Evolutionary conservation across 1,284 basidiomycete species (phyloP).

Genomic region (Melampsora larici-populina): DNA sequence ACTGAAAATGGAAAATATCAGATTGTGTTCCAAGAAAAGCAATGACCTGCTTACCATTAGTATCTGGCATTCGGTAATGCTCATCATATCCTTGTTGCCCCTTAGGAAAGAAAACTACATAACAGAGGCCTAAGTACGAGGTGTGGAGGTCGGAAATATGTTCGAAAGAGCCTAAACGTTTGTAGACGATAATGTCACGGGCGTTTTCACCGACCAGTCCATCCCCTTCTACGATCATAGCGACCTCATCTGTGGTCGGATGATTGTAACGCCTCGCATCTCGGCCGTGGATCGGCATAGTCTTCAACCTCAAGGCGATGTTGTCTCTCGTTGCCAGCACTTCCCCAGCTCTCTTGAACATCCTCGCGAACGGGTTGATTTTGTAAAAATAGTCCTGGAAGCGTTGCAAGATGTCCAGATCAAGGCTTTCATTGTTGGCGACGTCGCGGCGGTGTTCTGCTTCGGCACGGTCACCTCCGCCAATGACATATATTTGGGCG

Average conservation of each 20-base stretch:
- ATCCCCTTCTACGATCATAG: not conserved
- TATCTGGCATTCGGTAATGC: not conserved
- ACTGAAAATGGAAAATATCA: not conserved
- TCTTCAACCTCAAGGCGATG: not conserved
- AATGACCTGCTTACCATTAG: not conserved
- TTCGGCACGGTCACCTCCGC: not conserved
- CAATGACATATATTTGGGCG: not conserved
- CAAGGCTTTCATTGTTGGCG: too few species aligned
- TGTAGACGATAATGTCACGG: not conserved
- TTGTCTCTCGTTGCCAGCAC: not conserved
- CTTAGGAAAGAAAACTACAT: constrained; percentile 7
- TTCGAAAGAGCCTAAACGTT: not conserved
- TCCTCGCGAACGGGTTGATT: not conserved
- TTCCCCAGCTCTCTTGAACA: not conserved
- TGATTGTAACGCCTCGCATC: not conserved
- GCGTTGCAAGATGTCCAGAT: not conserved
- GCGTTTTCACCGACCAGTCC: too few species aligned
- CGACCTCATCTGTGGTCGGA: not conserved
- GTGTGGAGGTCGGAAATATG: not conserved
- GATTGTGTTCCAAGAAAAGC: not conserved
- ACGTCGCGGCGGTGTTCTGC: not conserved
- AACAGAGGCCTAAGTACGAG: not conserved
- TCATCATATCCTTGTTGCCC: constrained; percentile 1
- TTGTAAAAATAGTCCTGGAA: constrained; percentile 4
- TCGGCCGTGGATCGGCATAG: not conserved